These are phyloP conservation scores for Collybiopsis confluens DNA, from an alignment of 768 basidiomycete genomes.

Conservation along the genomic window DNA sequence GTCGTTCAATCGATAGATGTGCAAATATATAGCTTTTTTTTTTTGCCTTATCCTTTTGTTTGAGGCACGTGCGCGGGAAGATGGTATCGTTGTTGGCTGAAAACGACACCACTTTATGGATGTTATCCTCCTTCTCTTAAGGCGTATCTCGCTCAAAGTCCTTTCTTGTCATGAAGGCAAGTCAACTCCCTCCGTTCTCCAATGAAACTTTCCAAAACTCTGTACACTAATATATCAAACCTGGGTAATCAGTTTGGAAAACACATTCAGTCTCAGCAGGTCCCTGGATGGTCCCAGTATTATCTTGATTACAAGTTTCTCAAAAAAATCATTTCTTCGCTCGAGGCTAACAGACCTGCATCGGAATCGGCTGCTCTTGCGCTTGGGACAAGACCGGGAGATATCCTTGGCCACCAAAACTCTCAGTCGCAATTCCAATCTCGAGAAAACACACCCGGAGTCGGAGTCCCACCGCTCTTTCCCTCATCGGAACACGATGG, in stretches of 20 bases:
- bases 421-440: slow-evolving; percentile 24
- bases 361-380: slow-evolving; percentile 88
- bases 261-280: slow-evolving; percentile 91
- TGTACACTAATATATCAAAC: too few species aligned
- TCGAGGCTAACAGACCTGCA: slow-evolving; percentile 84
- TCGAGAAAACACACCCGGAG: slow-evolving; percentile 33
- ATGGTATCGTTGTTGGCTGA: too few species aligned
- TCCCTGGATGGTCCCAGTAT: slow-evolving; percentile 93
- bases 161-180: slow-evolving; percentile 11
- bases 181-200: too few species aligned
- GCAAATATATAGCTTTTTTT: background rate
- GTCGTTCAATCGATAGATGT: too few species aligned
- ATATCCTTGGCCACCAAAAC: slow-evolving; percentile 34
- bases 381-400: slow-evolving; percentile 70
- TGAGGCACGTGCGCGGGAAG: slow-evolving; percentile 7
- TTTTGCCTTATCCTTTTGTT: background rate
- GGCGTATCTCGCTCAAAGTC: slow-evolving; percentile 3
- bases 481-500: slow-evolving; percentile 60
- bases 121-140: slow-evolving; percentile 3
- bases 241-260: slow-evolving; percentile 99
- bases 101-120: slow-evolving; percentile 9
- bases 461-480: slow-evolving; percentile 53
- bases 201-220: too few species aligned
- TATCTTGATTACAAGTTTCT: slow-evolving; percentile 98
- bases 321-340: slow-evolving; percentile 97